Evolutionary conservation across 306 rosid species (phyloP), one percentile per base, ranked within the genome.

Genomic region (Sicyos baderoa): DNA sequence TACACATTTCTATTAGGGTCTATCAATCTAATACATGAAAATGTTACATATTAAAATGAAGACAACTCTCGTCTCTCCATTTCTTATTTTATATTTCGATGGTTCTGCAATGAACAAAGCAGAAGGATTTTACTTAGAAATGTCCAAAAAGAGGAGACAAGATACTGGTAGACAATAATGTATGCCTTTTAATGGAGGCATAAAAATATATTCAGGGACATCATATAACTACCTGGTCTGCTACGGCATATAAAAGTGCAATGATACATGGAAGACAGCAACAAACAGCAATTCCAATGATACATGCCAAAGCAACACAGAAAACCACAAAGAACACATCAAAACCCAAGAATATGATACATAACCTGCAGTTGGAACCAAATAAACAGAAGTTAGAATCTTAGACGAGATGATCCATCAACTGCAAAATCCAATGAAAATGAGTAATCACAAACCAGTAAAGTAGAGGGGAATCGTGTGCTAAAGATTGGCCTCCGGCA

Each of bases 261-360:
- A 72, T 72, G 67, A 72, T 72, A 72, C 75, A 72, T 13, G 98
- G 98, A 83, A 92, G 98, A 63, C 96, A 92, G 77, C 96, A 92
- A 82, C 98, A 92, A 74, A 92, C 96, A 52, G 98, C 98, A 5
- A 92, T 86, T 19, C 98, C 98, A 70, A 92, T 87, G 45, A 92
- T 72, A 71, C 96, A 92, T 21, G 98, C 98, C 85, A 92, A 84
- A 49, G 95, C 98, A 82, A 92, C 96, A 83, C 96, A 89, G 88
- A 89, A 92, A 72, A 92, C 87, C 51, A 92, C 98, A 86, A 92
- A 92, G 88, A 92, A 89, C 79, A 92, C 98, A 75, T 92, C 98
- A 77, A 89, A 92, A 72, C 96, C 98, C 77, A 92, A 87, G 84
- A 92, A 92, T 59, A 88, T 75, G 85, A 92, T 88, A 77, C 98